Percentiles rank a stretch among this genome's conserved stretches.
Conservation (phyloP, 768 basidiomycete genomes). For the Hypholoma fasciculare region DNA sequence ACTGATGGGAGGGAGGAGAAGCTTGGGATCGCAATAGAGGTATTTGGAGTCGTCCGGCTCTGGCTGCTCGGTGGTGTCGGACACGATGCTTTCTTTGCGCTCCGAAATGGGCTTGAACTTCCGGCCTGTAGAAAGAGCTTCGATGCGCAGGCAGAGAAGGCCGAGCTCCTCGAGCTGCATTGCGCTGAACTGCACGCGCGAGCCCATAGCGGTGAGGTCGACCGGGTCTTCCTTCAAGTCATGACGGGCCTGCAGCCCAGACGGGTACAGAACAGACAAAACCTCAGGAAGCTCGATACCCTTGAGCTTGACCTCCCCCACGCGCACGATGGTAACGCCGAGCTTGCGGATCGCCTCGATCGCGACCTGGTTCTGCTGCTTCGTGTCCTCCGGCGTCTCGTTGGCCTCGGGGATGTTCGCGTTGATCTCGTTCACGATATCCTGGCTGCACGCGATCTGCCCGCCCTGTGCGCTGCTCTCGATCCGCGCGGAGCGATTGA, state of each 20-base stretch:
- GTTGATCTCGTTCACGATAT: slow-evolving; percentile 81
- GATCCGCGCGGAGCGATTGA: slow-evolving; percentile 90
- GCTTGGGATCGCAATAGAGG: slow-evolving; percentile 59
- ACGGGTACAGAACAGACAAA: slow-evolving; percentile 81
- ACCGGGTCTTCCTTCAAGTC: slow-evolving; percentile 45
- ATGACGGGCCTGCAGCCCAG: slow-evolving; percentile 67
- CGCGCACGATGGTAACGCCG: slow-evolving; percentile 65
- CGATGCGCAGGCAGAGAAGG: slow-evolving; percentile 66
- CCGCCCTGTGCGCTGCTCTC: slow-evolving; percentile 83
- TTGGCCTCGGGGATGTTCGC: slow-evolving; percentile 57
- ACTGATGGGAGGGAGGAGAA: slow-evolving; percentile 67
- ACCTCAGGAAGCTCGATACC: slow-evolving; percentile 91
- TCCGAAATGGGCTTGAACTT: slow-evolving; percentile 50
- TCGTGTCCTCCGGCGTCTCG: slow-evolving; percentile 59
- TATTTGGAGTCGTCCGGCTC: slow-evolving; percentile 31
- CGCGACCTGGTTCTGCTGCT: slow-evolving; percentile 53
- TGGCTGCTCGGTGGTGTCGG: slow-evolving; percentile 21
- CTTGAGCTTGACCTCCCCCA: slow-evolving; percentile 92
- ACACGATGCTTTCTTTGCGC: slow-evolving; percentile 42
- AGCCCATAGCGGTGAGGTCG: slow-evolving; percentile 38
- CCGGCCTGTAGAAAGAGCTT: slow-evolving; percentile 67
- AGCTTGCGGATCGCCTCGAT: slow-evolving; percentile 76
- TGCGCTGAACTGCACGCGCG: slow-evolving; percentile 69
- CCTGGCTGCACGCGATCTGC: slow-evolving; percentile 89
- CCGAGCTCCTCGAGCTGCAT: slow-evolving; percentile 72